phyloP scores from a whole-genome alignment of 345 rosid genomes.

The Geranium brycei region DNA sequence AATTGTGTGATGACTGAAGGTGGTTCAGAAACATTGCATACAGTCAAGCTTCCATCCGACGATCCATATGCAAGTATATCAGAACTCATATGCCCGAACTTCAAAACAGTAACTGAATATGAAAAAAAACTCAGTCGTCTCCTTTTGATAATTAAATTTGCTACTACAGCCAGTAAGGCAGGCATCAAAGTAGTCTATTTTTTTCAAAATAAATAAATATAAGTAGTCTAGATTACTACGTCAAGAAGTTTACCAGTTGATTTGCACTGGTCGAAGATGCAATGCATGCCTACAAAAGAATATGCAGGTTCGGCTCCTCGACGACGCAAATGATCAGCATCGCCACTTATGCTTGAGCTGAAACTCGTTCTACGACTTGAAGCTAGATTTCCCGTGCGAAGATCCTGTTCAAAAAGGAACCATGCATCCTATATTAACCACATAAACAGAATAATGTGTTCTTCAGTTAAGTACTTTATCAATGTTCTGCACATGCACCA shows the following conservation, averaged over 20 bases:
- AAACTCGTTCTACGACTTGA: constrained; percentile 71
- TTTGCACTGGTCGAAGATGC: constrained; percentile 93
- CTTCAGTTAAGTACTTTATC: neutral
- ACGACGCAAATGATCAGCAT: constrained; percentile 43
- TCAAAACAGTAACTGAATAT: constrained; percentile 73
- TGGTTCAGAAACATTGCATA: constrained; percentile 65
- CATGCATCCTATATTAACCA: constrained; percentile 3
- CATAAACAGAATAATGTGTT: neutral
- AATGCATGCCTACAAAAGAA: constrained; percentile 97
- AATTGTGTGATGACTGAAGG: constrained; percentile 54
- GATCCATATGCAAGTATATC: constrained; percentile 91
- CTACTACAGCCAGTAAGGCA: neutral
- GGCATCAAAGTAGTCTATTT: constrained; percentile 4
- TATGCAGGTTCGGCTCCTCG: constrained; percentile 64
- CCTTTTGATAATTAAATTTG: constrained; percentile 4
- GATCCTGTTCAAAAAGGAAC: constrained; percentile 39
- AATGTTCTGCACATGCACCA: neutral
- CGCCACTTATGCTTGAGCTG: constrained; percentile 78
- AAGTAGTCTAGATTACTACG: neutral
- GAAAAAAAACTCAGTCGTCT: constrained; percentile 12
- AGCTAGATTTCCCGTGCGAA: constrained; percentile 41
- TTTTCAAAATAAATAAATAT: too few relatives aligned
- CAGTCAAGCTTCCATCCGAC: constrained; percentile 82
- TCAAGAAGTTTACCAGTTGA: constrained; percentile 46
- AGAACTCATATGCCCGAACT: constrained; percentile 96